Conservation (phyloP, 257 asterid genomes). For the Solanum dulcamara region DNA sequence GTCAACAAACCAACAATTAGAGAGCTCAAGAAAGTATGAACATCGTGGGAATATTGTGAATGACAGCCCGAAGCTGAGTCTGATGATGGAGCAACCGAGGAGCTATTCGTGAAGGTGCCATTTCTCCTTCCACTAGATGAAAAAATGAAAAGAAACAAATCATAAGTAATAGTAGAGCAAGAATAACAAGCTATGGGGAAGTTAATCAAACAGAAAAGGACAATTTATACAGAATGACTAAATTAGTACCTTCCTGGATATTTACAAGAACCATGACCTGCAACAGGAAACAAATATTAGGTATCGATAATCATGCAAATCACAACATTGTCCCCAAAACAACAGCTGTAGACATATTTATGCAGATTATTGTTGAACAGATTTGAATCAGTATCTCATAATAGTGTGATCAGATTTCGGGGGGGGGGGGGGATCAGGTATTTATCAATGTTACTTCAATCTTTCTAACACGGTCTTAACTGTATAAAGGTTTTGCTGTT, state of each 20-base stretch:
- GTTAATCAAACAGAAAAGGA: not conserved
- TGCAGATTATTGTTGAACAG: not conserved
- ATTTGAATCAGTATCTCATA: not conserved
- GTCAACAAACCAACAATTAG: constrained; percentile 14
- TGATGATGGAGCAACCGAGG: constrained; percentile 59
- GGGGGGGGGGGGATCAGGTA: not conserved
- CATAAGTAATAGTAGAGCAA: not conserved
- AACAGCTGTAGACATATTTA: not conserved
- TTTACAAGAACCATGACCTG: constrained; percentile 76
- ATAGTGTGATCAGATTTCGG: not conserved
- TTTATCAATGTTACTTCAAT: not conserved
- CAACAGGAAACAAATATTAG: constrained; percentile 3
- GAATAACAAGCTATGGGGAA: not conserved
- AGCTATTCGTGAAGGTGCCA: constrained; percentile 45
- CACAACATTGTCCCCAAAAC: not conserved
- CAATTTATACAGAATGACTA: not conserved
- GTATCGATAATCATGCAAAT: not conserved
- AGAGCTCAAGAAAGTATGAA: constrained; percentile 5
- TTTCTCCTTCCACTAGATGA: constrained; percentile 58
- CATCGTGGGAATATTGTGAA: constrained; percentile 16
- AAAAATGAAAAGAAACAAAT: not conserved
- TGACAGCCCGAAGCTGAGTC: constrained; percentile 42
- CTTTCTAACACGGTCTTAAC: not conserved
- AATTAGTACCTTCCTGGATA: constrained; percentile 65
- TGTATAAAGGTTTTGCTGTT: not conserved